Evolutionary conservation across 1,139 yeast genomes (phyloP), one percentile per base, ranked within the genome.

Genomic region (Suhomyces chickasaworum): DNA sequence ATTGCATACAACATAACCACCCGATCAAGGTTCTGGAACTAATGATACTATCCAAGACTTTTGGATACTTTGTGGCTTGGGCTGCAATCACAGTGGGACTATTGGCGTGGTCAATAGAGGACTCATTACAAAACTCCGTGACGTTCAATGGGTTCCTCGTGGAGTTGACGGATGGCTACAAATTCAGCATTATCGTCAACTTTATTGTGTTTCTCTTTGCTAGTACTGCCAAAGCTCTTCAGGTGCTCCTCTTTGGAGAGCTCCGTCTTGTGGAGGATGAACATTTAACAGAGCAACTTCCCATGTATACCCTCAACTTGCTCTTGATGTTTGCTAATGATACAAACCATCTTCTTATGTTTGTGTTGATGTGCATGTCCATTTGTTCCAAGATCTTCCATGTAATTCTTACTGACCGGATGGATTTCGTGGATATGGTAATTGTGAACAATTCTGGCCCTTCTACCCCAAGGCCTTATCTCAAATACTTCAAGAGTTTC

Each of bases 241-340:
- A 69, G 51, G 47, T 64, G 42, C 4, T 84, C 1, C 62, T 90
- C 39, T 90, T 90, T 69, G 97, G 97, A 0, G 84, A 82, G 46
- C 68, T 93, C 45, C 71, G 96, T 45, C 69, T 83, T 25, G 74
- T 88, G 39, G 99, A 93, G 61, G 68, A 79, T 40, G 96, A 91
- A 56, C 67, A 67, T 43, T 62, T 80, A 51, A 57, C 77, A 39
- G 60, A 62, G 41, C 66, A 69, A 50, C 75, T 82, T 50, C 86
- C 95, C 0, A 65, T 88, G 16, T 69, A 64, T 42, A 58, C 65
- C 12, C 73, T 89, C 39, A 86, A 81, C 56, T 72, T 86, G 39
- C 66, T 89, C 41, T 72, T 89, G 63, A 81, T 86, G 37, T 69
- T 86, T 45, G 80, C 90, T 32, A 78, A 74, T 44, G 86, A 81